Conservation (phyloP, 352 stramenopile genomes). For the Pythium sukuiense region DNA sequence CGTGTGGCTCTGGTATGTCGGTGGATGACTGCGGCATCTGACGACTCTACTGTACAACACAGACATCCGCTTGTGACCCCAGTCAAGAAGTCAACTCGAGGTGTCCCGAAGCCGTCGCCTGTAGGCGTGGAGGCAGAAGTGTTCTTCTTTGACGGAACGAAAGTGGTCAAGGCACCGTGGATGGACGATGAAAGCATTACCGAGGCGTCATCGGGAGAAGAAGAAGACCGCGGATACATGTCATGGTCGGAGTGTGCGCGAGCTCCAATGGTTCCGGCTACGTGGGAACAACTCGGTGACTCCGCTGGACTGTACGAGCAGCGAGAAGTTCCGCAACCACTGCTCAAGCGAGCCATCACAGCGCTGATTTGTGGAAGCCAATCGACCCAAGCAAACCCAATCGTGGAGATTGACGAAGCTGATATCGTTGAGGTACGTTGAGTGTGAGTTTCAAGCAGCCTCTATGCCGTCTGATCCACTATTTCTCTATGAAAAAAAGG, state of each 20-base stretch:
- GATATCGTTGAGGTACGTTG: conserved; percentile 56
- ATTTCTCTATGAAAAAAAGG: conserved; percentile 26
- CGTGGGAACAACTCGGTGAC: conserved; percentile 26
- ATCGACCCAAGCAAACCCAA: background rate
- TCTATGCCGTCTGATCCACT: too few species aligned
- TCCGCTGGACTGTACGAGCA: background rate
- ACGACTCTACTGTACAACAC: background rate
- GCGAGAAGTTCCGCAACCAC: background rate
- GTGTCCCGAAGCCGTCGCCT: background rate
- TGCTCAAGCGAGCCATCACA: background rate
- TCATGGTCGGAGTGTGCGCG: conserved; percentile 6
- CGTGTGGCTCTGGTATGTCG: background rate
- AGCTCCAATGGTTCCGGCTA: background rate
- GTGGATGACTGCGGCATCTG: background rate
- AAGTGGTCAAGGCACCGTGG: conserved; percentile 21
- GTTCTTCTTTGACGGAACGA: conserved; percentile 44
- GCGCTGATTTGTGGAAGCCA: background rate
- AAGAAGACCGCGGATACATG: conserved; percentile 13
- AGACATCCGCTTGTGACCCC: background rate
- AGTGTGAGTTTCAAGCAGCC: too few species aligned
- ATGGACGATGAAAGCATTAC: conserved; percentile 18
- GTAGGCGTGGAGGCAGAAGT: conserved; percentile 24
- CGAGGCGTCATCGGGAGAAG: conserved; percentile 20
- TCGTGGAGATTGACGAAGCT: conserved; percentile 50
- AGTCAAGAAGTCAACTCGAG: background rate